A percentile compares a stretch with the other conserved stretches of the same genome.
Conservation (phyloP, 257 asterid genomes). For the Henckelia pumila region DNA sequence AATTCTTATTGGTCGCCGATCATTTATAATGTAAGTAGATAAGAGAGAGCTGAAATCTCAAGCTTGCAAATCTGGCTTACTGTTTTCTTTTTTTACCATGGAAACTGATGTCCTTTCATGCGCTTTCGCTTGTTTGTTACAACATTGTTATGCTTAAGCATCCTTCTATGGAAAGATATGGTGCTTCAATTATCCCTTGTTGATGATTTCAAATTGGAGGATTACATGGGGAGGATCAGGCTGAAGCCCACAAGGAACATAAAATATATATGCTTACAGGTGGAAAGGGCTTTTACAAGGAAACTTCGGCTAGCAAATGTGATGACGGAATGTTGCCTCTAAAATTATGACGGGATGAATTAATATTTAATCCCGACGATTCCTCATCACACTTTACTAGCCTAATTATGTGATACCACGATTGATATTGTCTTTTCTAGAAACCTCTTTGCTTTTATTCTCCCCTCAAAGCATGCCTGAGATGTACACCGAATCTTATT, state of each 20-base stretch:
- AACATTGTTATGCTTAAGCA: too few relatives aligned
- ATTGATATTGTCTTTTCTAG: too few relatives aligned
- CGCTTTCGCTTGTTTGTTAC: slow-evolving; percentile 6
- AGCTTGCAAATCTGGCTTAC: neutral
- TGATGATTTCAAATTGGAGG: too few relatives aligned
- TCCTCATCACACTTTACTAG: neutral
- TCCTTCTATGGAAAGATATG: too few relatives aligned
- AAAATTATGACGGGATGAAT: too few relatives aligned
- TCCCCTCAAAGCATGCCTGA: neutral
- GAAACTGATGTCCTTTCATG: slow-evolving; percentile 17
- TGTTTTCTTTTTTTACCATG: slow-evolving; percentile 1
- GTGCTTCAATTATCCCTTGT: too few relatives aligned
- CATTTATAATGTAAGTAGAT: neutral
- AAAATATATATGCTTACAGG: too few relatives aligned
- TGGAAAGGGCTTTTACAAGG: too few relatives aligned
- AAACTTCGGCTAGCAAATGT: too few relatives aligned
- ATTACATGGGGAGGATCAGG: too few relatives aligned
- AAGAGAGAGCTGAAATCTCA: neutral
- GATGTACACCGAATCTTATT: neutral
- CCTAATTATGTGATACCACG: neutral
- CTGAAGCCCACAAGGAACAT: too few relatives aligned
- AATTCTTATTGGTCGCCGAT: neutral
- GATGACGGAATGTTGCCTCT: too few relatives aligned
- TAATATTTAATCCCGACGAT: neutral
- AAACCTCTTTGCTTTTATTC: neutral